Conservation (phyloP, 345 rosid genomes). For the Eucalyptus camaldulensis region DNA sequence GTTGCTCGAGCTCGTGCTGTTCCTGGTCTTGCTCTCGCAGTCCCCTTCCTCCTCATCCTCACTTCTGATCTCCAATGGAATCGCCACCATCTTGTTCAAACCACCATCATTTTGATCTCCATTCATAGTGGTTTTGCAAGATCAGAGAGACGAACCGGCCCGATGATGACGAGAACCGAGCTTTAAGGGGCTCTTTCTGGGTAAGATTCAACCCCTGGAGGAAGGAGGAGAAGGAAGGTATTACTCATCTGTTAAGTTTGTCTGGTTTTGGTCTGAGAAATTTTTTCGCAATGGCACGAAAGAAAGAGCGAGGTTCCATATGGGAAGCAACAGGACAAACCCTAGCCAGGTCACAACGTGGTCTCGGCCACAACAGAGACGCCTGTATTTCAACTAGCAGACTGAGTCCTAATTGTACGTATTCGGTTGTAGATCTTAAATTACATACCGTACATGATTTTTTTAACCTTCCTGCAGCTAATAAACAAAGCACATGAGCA, state of each 20-base stretch:
- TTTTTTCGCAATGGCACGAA: neutral
- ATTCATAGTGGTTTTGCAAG: neutral
- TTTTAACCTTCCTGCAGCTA: neutral
- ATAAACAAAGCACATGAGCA: neutral
- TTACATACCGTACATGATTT: neutral
- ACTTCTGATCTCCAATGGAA: neutral
- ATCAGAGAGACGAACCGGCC: neutral
- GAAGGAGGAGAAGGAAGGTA: neutral
- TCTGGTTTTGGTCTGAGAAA: neutral
- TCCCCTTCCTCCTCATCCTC: constrained; percentile 7
- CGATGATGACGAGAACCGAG: neutral
- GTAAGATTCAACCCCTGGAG: neutral
- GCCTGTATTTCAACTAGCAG: neutral
- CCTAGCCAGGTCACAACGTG: neutral
- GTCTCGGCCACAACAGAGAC: neutral
- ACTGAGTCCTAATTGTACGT: neutral
- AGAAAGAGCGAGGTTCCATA: neutral
- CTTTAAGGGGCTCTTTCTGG: neutral
- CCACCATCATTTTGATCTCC: neutral
- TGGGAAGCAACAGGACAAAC: neutral
- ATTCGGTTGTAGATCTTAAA: neutral
- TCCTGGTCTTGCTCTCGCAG: constrained; percentile 12
- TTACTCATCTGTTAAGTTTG: neutral
- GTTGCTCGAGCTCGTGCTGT: constrained; percentile 23
- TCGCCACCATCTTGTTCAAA: neutral